phyloP scores from a whole-genome alignment of 2,329 filamentous ascomycete species.

The Pleurostoma richardsiae region DNA sequence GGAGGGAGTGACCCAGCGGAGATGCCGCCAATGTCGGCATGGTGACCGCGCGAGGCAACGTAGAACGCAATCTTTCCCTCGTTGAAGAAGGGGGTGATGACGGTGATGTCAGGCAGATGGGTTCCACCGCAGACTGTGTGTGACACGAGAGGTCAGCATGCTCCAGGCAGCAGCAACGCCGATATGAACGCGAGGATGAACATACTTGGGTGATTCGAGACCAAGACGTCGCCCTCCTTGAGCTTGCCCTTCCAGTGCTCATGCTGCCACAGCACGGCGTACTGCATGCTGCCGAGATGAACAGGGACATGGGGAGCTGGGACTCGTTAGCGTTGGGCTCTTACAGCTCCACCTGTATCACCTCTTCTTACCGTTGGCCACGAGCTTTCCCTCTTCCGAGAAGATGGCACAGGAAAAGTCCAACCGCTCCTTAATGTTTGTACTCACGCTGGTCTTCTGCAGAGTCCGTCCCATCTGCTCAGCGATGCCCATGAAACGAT shows the following conservation, averaged over 20 bases:
- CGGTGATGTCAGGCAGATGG: constrained; percentile 13
- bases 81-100: constrained; percentile 12
- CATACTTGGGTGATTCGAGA: background rate
- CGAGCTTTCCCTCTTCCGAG: constrained; percentile 60
- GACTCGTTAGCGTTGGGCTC: constrained; percentile 26
- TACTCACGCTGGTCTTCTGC: constrained; percentile 66
- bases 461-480: constrained; percentile 68
- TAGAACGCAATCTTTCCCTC: constrained; percentile 26
- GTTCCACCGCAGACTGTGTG: constrained; percentile 7
- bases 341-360: too few relatives aligned
- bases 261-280: constrained; percentile 29
- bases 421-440: constrained; percentile 66
- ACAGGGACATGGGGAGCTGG: constrained; percentile 42
- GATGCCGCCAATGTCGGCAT: constrained; percentile 47
- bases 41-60: constrained; percentile 29
- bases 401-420: constrained; percentile 70
- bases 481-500: constrained; percentile 69
- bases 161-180: too few relatives aligned
- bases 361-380: constrained; percentile 48
- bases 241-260: constrained; percentile 22
- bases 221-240: constrained; percentile 28
- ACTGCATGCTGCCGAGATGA: constrained; percentile 33
- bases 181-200: background rate
- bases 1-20: constrained; percentile 67
- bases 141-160: background rate